These are phyloP conservation scores for Musa beccarii DNA, from an alignment of 176 grass and related monocot genomes.

Conservation along the genomic window DNA sequence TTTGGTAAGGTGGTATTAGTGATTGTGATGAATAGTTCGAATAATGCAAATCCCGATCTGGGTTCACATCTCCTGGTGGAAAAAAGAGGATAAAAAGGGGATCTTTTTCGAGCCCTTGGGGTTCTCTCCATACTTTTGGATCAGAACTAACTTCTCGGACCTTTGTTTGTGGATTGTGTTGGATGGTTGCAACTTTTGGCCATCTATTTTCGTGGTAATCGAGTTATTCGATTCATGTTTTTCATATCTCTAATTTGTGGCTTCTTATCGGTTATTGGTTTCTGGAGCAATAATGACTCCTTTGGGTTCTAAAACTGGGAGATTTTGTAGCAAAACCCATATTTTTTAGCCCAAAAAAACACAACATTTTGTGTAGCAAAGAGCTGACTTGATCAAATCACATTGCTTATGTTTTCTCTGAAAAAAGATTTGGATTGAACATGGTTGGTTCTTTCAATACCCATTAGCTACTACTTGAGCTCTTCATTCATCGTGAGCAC, in stretches of 20 bases:
- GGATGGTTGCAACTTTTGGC: not conserved
- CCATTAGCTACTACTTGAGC: too few relatives aligned
- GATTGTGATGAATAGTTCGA: not conserved
- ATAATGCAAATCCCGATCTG: not conserved
- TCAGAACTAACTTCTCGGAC: too few relatives aligned
- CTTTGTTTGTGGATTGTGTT: not conserved
- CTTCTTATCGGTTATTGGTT: not conserved
- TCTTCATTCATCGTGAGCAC: too few relatives aligned
- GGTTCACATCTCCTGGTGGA: not conserved
- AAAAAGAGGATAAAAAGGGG: not conserved
- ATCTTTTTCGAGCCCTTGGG: not conserved
- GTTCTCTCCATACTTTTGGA: not conserved
- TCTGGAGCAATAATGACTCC: not conserved
- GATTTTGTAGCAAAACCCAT: not conserved
- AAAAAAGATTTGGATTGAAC: too few relatives aligned
- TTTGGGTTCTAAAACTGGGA: not conserved
- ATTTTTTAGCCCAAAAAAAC: too few relatives aligned
- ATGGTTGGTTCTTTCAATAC: too few relatives aligned
- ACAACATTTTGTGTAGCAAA: too few relatives aligned
- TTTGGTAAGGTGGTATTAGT: not conserved
- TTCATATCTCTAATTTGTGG: not conserved
- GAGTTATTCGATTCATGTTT: not conserved
- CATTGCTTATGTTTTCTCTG: too few relatives aligned
- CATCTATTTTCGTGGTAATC: not conserved
- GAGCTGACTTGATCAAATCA: too few relatives aligned